A percentile compares a stretch with the other conserved stretches of the same genome.
phyloP scores from a whole-genome alignment of 345 rosid genomes.

The Jatropha curcas region DNA sequence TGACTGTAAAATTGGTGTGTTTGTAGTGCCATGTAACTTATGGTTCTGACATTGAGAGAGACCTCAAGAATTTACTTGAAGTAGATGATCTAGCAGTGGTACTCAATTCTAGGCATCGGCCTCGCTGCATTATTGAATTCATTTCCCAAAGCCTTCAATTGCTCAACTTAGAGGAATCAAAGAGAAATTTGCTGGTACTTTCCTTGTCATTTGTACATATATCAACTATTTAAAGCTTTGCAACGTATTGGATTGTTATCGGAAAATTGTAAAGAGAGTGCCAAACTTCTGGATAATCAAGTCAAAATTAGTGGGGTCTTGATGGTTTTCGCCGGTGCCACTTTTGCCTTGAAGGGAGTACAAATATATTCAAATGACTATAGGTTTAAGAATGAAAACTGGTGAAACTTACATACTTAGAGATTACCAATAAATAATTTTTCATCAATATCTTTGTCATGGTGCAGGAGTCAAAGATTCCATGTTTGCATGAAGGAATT shows the following conservation, averaged over 20 bases:
- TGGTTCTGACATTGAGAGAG: constrained; percentile 68
- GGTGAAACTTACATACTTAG: background rate
- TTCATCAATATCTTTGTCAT: background rate
- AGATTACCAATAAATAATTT: background rate
- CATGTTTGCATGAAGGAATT: constrained; percentile 84
- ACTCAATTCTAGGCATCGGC: constrained; percentile 72
- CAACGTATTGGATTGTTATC: background rate
- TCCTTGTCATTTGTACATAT: constrained; percentile 18
- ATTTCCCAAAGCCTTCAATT: constrained; percentile 66
- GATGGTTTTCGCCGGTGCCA: background rate
- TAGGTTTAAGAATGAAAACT: background rate
- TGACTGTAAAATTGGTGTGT: constrained; percentile 1
- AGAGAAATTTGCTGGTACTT: constrained; percentile 63
- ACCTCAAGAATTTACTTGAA: constrained; percentile 62
- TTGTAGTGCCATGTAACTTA: constrained; percentile 79
- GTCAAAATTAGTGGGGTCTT: background rate
- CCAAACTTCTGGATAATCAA: background rate
- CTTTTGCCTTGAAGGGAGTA: background rate
- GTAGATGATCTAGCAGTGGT: constrained; percentile 71
- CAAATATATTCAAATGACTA: background rate
- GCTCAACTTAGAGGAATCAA: constrained; percentile 60
- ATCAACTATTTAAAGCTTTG: constrained; percentile 8
- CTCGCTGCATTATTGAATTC: constrained; percentile 75
- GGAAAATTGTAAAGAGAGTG: background rate
- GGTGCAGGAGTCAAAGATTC: constrained; percentile 67